Conservation (phyloP, 768 basidiomycete genomes). For the Lentinula sp. region DNA sequence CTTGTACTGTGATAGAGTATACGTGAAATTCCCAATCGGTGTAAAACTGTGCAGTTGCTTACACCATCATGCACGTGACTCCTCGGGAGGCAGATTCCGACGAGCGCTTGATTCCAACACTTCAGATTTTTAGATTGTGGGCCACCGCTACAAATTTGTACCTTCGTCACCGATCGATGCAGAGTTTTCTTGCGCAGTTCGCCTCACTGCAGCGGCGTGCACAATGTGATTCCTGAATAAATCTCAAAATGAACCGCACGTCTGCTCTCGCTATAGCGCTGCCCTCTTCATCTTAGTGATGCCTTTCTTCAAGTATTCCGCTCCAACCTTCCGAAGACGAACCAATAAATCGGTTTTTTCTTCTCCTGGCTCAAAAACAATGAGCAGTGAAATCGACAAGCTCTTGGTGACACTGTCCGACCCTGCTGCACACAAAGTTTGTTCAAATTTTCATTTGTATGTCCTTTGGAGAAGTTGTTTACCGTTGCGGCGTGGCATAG, state of each 20-base stretch:
- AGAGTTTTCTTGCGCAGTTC: not conserved
- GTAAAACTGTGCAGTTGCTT: not conserved
- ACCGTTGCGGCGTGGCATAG: slow-evolving; percentile 30
- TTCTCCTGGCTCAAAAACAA: slow-evolving; percentile 80
- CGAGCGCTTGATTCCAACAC: no score
- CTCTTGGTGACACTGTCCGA: slow-evolving; percentile 86
- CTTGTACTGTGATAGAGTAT: not conserved
- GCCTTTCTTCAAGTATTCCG: slow-evolving; percentile 13
- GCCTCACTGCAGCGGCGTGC: not conserved
- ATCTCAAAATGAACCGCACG: not conserved
- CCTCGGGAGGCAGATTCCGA: not conserved
- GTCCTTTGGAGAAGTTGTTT: slow-evolving; percentile 11
- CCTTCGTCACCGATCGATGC: not conserved
- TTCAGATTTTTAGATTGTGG: no score
- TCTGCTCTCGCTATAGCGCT: not conserved
- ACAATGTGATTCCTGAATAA: not conserved
- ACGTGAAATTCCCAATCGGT: not conserved
- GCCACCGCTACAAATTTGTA: no score
- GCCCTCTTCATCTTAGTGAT: not conserved
- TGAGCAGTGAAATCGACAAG: slow-evolving; percentile 95
- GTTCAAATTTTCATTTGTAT: slow-evolving; percentile 8
- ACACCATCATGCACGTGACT: not conserved
- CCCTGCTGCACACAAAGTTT: slow-evolving; percentile 73
- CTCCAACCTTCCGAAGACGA: slow-evolving; percentile 45
- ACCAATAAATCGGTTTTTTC: slow-evolving; percentile 62